Conservation (phyloP, 2,329 filamentous ascomycete species). For the Xylaria multiplex region DNA sequence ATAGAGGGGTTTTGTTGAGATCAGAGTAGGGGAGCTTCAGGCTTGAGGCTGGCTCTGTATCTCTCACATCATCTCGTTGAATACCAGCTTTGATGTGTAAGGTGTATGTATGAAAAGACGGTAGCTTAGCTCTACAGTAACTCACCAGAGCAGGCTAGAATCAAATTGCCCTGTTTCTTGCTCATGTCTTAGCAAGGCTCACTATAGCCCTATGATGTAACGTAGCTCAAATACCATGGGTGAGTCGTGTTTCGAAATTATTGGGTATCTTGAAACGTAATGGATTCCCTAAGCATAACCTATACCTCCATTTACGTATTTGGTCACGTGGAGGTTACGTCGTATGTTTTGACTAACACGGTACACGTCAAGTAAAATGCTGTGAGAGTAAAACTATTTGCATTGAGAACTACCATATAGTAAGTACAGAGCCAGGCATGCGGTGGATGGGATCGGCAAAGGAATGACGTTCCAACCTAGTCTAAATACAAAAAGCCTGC, state of each 20-base stretch:
- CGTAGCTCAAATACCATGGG: neutral
- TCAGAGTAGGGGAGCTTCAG: neutral
- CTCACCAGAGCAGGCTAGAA: neutral
- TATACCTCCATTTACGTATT: neutral
- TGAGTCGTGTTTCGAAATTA: neutral
- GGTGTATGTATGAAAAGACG: neutral
- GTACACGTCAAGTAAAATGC: neutral
- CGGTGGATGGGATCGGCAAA: neutral
- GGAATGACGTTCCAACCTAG: neutral
- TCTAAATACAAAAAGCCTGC: neutral
- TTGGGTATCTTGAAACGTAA: neutral
- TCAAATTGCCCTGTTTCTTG: neutral
- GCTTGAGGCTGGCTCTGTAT: neutral
- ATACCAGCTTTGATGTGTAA: neutral
- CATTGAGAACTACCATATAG: neutral
- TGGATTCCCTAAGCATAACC: neutral
- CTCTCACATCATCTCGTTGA: neutral
- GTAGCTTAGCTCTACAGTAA: constrained; percentile 1
- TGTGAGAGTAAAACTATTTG: neutral
- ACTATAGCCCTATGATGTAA: neutral
- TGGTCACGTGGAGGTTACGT: neutral
- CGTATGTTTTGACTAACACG: neutral
- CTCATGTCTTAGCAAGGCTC: neutral
- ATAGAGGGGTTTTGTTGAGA: neutral
- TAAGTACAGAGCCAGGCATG: neutral